These are phyloP conservation scores for Xylaria sp. DNA, from an alignment of 2,329 filamentous ascomycete species.

Conservation along the genomic window DNA sequence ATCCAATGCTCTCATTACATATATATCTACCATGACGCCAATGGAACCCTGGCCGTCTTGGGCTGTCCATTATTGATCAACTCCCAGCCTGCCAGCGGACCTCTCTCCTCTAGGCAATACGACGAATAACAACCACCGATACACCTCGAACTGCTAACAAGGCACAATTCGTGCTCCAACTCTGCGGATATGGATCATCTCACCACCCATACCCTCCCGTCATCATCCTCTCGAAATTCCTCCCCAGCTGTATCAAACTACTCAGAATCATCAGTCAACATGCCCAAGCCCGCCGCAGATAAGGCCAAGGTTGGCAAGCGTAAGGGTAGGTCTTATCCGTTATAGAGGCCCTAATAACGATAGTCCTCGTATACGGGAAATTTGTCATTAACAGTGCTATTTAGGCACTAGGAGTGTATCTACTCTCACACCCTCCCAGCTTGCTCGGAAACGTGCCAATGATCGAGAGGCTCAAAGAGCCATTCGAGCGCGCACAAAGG, in stretches of 20 bases:
- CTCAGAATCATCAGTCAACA: conserved; percentile 41
- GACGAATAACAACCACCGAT: conserved; percentile 1
- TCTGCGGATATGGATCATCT: conserved; percentile 35
- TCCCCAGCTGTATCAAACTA: conserved; percentile 34
- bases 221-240: conserved; percentile 30
- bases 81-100: conserved; percentile 25
- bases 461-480: conserved; percentile 90
- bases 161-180: conserved; percentile 31
- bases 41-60: conserved; percentile 29
- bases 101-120: conserved; percentile 26
- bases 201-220: conserved; percentile 24
- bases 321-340: conserved; percentile 45
- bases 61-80: conserved; percentile 31
- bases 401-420: conserved; percentile 79
- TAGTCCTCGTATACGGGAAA: not conserved
- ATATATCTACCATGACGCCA: conserved; percentile 44
- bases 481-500: conserved; percentile 86
- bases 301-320: conserved; percentile 48
- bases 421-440: conserved; percentile 86
- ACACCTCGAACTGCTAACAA: conserved; percentile 19
- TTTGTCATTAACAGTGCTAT: conserved; percentile 30
- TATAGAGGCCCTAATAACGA: not conserved
- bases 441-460: conserved; percentile 90
- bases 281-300: conserved; percentile 41
- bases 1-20: conserved; percentile 39